phyloP scores from a whole-genome alignment of 2,329 filamentous ascomycete species.

The Dendryphion nanum region DNA sequence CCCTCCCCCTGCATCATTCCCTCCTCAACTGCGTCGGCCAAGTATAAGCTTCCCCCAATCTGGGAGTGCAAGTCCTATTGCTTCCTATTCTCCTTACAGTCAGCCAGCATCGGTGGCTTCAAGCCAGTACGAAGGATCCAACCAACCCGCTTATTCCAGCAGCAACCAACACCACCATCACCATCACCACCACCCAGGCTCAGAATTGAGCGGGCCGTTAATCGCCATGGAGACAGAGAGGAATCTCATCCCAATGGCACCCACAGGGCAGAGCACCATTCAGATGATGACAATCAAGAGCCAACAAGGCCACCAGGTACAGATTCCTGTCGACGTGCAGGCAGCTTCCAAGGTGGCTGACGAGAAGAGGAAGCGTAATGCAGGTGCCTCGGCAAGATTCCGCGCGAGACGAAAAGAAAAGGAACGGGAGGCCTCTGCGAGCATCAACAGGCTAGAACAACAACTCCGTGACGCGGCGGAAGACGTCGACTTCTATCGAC shows the following conservation, averaged over 20 bases:
- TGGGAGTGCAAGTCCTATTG: slow-evolving; percentile 45
- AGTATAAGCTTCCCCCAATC: slow-evolving; percentile 42
- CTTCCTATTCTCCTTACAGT: slow-evolving; percentile 44
- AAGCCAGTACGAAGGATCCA: slow-evolving; percentile 37
- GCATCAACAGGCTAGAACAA: slow-evolving; percentile 67
- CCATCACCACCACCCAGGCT: slow-evolving; percentile 2
- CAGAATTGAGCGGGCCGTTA: slow-evolving; percentile 20
- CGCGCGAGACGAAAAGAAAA: slow-evolving; percentile 79
- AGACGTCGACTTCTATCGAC: slow-evolving; percentile 71
- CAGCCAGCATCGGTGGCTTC: slow-evolving; percentile 33
- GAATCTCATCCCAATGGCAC: slow-evolving; percentile 46
- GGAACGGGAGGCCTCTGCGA: slow-evolving; percentile 69
- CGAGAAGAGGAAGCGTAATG: slow-evolving; percentile 82
- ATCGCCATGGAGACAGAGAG: slow-evolving; percentile 34
- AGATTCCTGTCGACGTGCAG: slow-evolving; percentile 74
- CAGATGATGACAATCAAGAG: slow-evolving; percentile 56
- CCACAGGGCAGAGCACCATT: slow-evolving; percentile 48
- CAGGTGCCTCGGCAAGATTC: slow-evolving; percentile 80
- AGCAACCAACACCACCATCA: slow-evolving; percentile 15
- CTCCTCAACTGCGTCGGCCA: slow-evolving; percentile 24
- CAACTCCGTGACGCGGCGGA: slow-evolving; percentile 66
- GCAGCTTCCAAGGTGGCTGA: slow-evolving; percentile 80
- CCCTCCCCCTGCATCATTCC: slow-evolving; percentile 24
- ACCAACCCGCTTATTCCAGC: slow-evolving; percentile 19
- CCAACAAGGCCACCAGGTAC: slow-evolving; percentile 49